Evolutionary conservation across 768 basidiomycete species (phyloP), one percentile per base, ranked within the genome.

Genomic region (Tylopilus intermedius): DNA sequence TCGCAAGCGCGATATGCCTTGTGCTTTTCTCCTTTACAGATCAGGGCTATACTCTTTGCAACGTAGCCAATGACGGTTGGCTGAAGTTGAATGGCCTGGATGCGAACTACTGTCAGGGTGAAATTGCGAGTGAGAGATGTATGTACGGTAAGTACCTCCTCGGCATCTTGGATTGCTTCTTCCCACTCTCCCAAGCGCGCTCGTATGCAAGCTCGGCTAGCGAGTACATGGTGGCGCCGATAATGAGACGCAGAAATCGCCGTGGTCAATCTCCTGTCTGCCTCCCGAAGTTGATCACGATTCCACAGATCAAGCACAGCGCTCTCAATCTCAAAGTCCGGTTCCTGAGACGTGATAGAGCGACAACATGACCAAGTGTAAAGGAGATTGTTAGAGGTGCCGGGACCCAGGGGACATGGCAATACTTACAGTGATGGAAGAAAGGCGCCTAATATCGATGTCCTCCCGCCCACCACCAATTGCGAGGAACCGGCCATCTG

Each of bases 1-100:
- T 57, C 56, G 27, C 26, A 57, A 2, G 18, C 29, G 1, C 29
- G 47, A 32, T 15, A 40, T 10, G 18, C 47, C 38, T 10, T 22
- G 2, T 21, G 8, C 21, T 8, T 40, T 22, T 49, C 5, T 14
- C 27, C 27, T 4, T 30, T 30, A 1, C 38, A 4, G 3, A 49
- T 8, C 4, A 49, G 13, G 4, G 38, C 18, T 30, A 40, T 18
- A 15, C 38, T 40, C 4, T 49, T 29, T 22, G 47, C 27, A n/a
- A 49, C 22, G 29, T 49, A 49, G 0, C 29, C 53, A 14, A 54
- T 38, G 27, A 47, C 40, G 8, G 56, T 37, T 11, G 38, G 56
- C 2, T 32, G 27, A 3, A 42, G 11, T 4, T 26, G 14, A 8
- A 55, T 41, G 4, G 56, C 54, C 56, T 57, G 24, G 3, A 13